These are phyloP conservation scores for Leptographium lundbergii DNA, from an alignment of 2,329 filamentous ascomycete genomes.

Conservation along the genomic window DNA sequence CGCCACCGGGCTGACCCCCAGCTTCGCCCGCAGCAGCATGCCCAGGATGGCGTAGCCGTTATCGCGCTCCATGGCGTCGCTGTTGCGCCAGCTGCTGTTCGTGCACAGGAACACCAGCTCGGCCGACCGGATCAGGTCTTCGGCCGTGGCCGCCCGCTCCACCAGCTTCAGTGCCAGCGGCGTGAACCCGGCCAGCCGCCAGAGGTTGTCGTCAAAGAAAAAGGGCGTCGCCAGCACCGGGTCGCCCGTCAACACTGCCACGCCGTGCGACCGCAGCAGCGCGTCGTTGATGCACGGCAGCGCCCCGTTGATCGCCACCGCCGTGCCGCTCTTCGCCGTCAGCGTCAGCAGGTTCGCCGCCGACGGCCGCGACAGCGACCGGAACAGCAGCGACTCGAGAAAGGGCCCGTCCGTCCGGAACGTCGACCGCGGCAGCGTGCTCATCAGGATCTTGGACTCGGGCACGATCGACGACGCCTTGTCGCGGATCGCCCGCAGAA, in stretches of 20 bases:
- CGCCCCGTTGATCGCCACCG: conserved; percentile 78
- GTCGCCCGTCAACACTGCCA: conserved; percentile 69
- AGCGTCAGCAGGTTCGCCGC: conserved; percentile 55
- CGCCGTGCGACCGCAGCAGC: conserved; percentile 65
- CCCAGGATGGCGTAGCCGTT: conserved; percentile 86
- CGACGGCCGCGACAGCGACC: conserved; percentile 61
- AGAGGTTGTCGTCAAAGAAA: conserved; percentile 80
- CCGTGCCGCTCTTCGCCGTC: conserved; percentile 60
- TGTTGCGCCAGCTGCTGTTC: conserved; percentile 89
- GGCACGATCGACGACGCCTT: conserved; percentile 73
- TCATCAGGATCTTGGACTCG: conserved; percentile 70
- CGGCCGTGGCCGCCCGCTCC: conserved; percentile 57
- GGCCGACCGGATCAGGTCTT: conserved; percentile 63
- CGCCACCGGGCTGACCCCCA: conserved; percentile 38
- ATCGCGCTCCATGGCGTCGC: conserved; percentile 93
- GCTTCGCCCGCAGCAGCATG: conserved; percentile 70
- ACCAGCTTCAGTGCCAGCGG: conserved; percentile 75
- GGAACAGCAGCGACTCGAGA: conserved; percentile 63
- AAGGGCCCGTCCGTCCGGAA: conserved; percentile 72
- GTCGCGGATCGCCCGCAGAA: conserved; percentile 73
- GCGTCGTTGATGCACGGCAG: conserved; percentile 82
- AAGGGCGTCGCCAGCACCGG: conserved; percentile 73
- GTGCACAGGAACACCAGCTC: conserved; percentile 79
- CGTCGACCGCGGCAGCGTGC: conserved; percentile 67
- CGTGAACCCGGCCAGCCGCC: conserved; percentile 85